Conservation (phyloP, 495 filamentous ascomycete species). For the Penicillium ucsense region DNA sequence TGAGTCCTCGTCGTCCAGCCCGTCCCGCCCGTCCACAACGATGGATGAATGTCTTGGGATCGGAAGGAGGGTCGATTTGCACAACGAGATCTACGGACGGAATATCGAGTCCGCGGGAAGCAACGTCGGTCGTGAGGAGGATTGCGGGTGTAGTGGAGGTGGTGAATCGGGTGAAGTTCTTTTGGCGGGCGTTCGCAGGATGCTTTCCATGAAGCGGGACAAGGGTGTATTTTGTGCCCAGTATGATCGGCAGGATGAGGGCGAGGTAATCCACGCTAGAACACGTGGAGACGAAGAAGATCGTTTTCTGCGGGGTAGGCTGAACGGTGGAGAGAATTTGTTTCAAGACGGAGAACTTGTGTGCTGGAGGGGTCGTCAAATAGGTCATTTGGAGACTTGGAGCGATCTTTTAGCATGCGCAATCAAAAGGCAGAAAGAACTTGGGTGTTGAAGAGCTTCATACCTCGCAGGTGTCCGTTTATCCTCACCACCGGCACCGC, state of each 20-base stretch:
- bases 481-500: conserved; percentile 64
- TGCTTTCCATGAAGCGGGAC: conserved; percentile 88
- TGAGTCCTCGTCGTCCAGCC: conserved; percentile 76
- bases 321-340: conserved; percentile 59
- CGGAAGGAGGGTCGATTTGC: conserved; percentile 82
- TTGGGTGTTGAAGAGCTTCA: neutral
- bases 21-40: conserved; percentile 87
- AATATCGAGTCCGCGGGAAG: conserved; percentile 84
- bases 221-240: conserved; percentile 49
- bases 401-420: conserved; percentile 2
- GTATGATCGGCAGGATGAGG: conserved; percentile 58
- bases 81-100: conserved; percentile 90
- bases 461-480: conserved; percentile 74
- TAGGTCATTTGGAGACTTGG: conserved; percentile 80
- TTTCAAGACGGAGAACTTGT: conserved; percentile 66
- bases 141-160: conserved; percentile 57
- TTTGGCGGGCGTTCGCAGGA: conserved; percentile 63
- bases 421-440: too few relatives aligned
- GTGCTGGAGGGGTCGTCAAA: conserved; percentile 57
- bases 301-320: conserved; percentile 68
- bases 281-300: conserved; percentile 90
- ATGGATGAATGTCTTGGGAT: conserved; percentile 93
- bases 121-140: conserved; percentile 79
- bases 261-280: conserved; percentile 91
- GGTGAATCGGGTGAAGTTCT: conserved; percentile 72